phyloP scores from a whole-genome alignment of 768 basidiomycete genomes.

The Termitomyces sp. region DNA sequence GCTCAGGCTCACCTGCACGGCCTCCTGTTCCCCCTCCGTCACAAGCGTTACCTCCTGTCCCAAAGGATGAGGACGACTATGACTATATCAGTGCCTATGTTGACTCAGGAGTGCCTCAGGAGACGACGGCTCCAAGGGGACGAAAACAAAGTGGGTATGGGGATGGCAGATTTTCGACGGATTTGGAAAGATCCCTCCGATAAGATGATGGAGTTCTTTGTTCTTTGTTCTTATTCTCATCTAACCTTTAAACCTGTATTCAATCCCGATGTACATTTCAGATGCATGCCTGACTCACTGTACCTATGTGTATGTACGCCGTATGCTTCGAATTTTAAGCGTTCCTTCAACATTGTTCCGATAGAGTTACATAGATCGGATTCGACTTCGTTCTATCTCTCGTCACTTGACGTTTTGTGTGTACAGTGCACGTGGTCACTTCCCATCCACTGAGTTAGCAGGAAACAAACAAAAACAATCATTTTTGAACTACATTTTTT shows the following conservation, averaged over 20 bases:
- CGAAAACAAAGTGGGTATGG: conserved; percentile 29
- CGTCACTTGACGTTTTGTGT: no score
- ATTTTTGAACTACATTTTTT: no score
- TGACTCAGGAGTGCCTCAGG: conserved; percentile 18
- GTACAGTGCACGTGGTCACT: no score
- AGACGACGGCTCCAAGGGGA: background rate
- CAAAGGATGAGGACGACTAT: conserved; percentile 44
- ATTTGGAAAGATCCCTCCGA: conserved; percentile 32
- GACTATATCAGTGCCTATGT: conserved; percentile 62
- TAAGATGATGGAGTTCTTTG: background rate
- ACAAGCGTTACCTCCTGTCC: conserved; percentile 14
- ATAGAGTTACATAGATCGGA: no score
- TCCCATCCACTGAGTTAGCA: no score
- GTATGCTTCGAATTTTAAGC: no score
- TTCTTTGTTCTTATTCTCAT: background rate
- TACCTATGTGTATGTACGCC: background rate
- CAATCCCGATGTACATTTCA: background rate
- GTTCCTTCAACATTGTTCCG: no score
- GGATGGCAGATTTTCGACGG: conserved; percentile 45
- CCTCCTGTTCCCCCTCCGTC: conserved; percentile 18
- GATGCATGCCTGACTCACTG: background rate
- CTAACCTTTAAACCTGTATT: background rate
- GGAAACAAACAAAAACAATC: no score
- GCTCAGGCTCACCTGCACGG: conserved; percentile 17
- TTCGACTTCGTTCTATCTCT: no score